These are phyloP conservation scores for Candida silvicultrix DNA, from an alignment of 805 yeast species.

Conservation along the genomic window DNA sequence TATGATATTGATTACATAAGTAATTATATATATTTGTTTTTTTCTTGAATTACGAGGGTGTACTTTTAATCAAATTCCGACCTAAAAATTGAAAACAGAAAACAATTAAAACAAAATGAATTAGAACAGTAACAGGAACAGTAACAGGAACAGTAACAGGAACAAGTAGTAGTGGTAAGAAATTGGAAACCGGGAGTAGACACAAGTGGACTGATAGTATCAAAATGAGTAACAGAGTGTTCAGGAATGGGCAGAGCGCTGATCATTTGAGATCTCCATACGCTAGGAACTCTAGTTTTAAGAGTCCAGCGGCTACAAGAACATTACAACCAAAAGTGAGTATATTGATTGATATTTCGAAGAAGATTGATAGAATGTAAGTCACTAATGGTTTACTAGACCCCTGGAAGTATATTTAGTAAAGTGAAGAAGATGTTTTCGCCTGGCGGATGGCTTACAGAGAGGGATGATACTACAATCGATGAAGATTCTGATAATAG, in stretches of 20 bases:
- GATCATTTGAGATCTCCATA: not conserved
- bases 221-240: not conserved
- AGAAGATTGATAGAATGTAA: too few species aligned
- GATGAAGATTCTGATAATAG: conserved; percentile 8
- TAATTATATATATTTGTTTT: too few species aligned
- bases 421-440: conserved; percentile 21
- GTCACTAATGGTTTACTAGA: conserved; percentile 3
- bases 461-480: not conserved
- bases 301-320: not conserved
- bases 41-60: too few species aligned
- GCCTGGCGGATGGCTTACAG: conserved; percentile 12
- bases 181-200: too few species aligned
- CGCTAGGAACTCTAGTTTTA: not conserved
- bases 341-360: conserved; percentile 71
- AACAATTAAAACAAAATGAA: too few species aligned
- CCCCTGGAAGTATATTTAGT: conserved; percentile 20
- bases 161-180: too few species aligned
- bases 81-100: too few species aligned
- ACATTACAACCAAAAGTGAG: conserved; percentile 65
- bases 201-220: too few species aligned
- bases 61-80: too few species aligned
- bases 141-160: too few species aligned
- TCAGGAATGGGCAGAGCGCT: not conserved
- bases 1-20: too few species aligned
- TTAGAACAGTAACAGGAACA: too few species aligned